Evolutionary conservation across 352 stramenopile genomes (phyloP).

Genomic region (Phytophthora capsici): DNA sequence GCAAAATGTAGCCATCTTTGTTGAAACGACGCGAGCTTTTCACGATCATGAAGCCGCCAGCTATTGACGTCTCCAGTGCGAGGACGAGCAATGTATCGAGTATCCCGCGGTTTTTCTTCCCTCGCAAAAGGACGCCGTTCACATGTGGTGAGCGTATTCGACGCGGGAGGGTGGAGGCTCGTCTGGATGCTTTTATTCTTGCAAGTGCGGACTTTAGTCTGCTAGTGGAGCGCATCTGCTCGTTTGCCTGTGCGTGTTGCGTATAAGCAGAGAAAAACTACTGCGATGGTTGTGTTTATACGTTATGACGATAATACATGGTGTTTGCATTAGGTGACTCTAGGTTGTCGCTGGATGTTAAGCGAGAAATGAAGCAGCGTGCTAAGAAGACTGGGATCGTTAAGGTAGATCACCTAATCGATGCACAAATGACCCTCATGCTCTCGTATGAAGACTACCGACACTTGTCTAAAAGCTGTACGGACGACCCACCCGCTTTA

Average conservation of each 20-base stretch:
- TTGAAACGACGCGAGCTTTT: conserved; percentile 15
- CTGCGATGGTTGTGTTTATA: background rate
- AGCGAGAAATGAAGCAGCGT: conserved; percentile 29
- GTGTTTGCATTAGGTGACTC: conserved; percentile 4
- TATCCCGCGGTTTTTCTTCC: conserved; percentile 62
- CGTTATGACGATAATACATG: background rate
- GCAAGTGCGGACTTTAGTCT: conserved; percentile 17
- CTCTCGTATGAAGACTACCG: conserved; percentile 58
- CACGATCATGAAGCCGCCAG: background rate
- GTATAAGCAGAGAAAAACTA: background rate
- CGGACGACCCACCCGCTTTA: conserved; percentile 1
- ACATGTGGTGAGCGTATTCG: conserved; percentile 33
- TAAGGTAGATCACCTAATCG: conserved; percentile 46
- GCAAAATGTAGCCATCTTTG: conserved; percentile 19
- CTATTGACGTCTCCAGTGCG: background rate
- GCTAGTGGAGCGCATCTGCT: conserved; percentile 24
- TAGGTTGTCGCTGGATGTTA: background rate
- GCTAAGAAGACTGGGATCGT: conserved; percentile 32
- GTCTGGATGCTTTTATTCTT: conserved; percentile 31
- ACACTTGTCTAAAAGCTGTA: conserved; percentile 19
- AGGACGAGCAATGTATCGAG: conserved; percentile 10
- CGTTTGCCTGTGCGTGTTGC: conserved; percentile 24
- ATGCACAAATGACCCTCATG: conserved; percentile 35
- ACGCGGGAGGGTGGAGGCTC: conserved; percentile 15
- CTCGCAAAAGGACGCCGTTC: conserved; percentile 34